These are phyloP conservation scores for Galeopsis tetrahit DNA, from an alignment of 257 asterid genomes.

Conservation along the genomic window DNA sequence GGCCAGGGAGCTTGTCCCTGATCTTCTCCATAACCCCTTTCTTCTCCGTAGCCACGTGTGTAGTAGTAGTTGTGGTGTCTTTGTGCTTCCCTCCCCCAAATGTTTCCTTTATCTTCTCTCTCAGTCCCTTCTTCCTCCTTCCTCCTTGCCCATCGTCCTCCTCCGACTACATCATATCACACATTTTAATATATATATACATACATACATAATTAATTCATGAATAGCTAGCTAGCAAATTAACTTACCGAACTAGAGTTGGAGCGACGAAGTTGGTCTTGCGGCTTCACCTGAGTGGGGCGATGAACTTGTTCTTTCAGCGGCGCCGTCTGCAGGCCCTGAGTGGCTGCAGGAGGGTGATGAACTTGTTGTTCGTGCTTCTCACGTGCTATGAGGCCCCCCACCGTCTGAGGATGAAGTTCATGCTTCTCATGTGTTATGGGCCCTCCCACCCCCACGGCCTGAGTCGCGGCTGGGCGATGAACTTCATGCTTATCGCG, in stretches of 20 bases:
- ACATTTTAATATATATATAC: background rate
- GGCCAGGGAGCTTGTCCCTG: slow-evolving; percentile 82
- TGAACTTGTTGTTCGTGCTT: background rate
- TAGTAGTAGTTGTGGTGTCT: slow-evolving; percentile 39
- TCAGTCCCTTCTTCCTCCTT: slow-evolving; percentile 71
- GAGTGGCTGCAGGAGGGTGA: slow-evolving; percentile 51
- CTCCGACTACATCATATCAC: slow-evolving; percentile 51
- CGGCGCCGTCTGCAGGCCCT: background rate
- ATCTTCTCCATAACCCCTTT: slow-evolving; percentile 76
- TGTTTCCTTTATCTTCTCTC: slow-evolving; percentile 67
- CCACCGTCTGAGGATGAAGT: background rate
- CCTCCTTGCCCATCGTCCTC: slow-evolving; percentile 84
- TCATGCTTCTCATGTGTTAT: too few species aligned
- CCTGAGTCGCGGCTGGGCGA: too few species aligned
- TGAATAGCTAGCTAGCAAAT: too few species aligned
- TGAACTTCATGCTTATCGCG: too few species aligned
- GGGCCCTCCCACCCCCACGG: too few species aligned
- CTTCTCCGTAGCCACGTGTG: slow-evolving; percentile 53
- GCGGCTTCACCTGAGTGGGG: slow-evolving; percentile 27
- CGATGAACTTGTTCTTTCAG: background rate
- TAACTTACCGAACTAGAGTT: slow-evolving; percentile 69
- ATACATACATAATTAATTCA: background rate
- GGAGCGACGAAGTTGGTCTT: slow-evolving; percentile 48
- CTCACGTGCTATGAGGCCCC: background rate
- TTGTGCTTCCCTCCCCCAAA: slow-evolving; percentile 50